phyloP scores from a whole-genome alignment of 2,329 filamentous ascomycete species.

The Thielaviopsis ethacetica region DNA sequence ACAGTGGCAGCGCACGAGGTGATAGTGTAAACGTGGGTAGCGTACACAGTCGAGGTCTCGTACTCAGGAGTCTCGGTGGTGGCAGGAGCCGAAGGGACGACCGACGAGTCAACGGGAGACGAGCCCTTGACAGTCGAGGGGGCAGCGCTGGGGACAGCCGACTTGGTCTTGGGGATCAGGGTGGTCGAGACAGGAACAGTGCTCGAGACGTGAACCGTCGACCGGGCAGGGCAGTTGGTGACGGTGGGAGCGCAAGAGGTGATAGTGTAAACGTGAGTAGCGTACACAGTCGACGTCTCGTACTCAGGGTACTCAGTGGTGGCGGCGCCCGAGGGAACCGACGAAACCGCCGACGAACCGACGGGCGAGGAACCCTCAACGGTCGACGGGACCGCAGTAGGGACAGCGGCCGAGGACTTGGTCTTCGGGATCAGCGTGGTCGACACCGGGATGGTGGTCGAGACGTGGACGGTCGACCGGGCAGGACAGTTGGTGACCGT shows the following conservation, averaged over 20 bases:
- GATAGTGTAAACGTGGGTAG: constrained; percentile 1
- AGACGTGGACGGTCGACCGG: not conserved
- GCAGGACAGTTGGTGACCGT: constrained; percentile 9
- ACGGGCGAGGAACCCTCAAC: not conserved
- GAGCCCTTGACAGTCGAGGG: not conserved
- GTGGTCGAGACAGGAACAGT: constrained; percentile 29
- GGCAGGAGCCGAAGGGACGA: not conserved
- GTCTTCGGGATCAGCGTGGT: not conserved
- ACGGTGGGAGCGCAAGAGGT: not conserved
- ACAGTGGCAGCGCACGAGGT: constrained; percentile 9
- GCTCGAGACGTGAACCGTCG: not conserved
- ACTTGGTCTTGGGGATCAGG: constrained; percentile 23
- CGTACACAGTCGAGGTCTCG: constrained; percentile 1
- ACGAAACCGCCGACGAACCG: not conserved
- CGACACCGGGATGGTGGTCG: not conserved
- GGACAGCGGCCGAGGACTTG: not conserved
- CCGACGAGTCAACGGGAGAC: not conserved
- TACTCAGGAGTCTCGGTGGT: not conserved
- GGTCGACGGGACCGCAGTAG: not conserved
- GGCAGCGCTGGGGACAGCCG: not conserved
- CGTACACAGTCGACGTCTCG: constrained; percentile 4
- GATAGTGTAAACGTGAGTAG: not conserved
- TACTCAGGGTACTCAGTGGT: not conserved
- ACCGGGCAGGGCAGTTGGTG: not conserved
- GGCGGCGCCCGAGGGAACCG: not conserved